These are phyloP conservation scores for Podospora didyma DNA, from an alignment of 495 filamentous ascomycete species.

Conservation along the genomic window DNA sequence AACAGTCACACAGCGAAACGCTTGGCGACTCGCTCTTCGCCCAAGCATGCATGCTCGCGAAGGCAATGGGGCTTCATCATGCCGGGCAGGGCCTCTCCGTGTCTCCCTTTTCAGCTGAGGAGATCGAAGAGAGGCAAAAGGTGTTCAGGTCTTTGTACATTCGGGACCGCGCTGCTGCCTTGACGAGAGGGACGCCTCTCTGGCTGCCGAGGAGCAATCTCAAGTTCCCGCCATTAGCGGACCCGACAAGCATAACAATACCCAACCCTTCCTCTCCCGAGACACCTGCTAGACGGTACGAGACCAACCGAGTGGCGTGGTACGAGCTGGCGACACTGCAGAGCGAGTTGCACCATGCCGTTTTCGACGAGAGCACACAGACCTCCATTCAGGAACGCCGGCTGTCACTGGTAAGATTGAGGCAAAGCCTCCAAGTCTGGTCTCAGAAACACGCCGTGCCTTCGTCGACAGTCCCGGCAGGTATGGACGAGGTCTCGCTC, in stretches of 20 bases:
- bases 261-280: background rate
- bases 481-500: background rate
- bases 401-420: background rate
- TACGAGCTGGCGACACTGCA: background rate
- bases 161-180: background rate
- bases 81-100: background rate
- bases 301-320: background rate
- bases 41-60: background rate
- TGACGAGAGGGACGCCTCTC: background rate
- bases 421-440: background rate
- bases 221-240: background rate
- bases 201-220: background rate
- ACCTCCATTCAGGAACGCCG: background rate
- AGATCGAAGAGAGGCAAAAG: background rate
- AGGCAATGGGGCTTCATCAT: background rate
- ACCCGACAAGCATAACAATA: background rate
- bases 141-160: background rate
- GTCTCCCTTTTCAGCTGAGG: background rate
- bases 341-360: background rate
- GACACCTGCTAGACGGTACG: background rate
- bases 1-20: background rate
- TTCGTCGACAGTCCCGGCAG: background rate
- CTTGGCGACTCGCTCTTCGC: background rate
- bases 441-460: background rate
- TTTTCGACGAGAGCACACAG: background rate